Percentiles rank a stretch among this genome's conserved stretches.
phyloP scores from a whole-genome alignment of 345 rosid species.

The Eucalyptus grandis region DNA sequence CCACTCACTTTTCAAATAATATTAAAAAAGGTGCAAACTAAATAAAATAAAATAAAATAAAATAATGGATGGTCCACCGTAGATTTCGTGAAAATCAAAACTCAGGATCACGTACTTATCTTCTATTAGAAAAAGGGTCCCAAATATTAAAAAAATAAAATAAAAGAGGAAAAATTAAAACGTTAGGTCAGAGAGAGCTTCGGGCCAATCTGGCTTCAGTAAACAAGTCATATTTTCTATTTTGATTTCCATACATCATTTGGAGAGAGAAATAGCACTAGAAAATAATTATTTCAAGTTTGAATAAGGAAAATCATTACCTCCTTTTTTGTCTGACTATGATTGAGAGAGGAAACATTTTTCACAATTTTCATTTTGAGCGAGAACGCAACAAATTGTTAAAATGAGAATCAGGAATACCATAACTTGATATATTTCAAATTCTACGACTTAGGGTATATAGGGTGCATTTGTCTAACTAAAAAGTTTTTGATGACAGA shows the following conservation, averaged over 20 bases:
- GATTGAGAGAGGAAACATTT: not conserved
- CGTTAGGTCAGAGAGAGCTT: not conserved
- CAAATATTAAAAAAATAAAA: too few species aligned
- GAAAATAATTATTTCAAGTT: not conserved
- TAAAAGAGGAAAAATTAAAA: not conserved
- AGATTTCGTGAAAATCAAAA: not conserved
- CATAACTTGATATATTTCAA: not conserved
- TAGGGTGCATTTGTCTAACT: rapidly evolving
- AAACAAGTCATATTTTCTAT: not conserved
- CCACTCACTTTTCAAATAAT: not conserved
- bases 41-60: not conserved
- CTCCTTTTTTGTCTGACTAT: not conserved
- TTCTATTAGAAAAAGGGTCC: not conserved
- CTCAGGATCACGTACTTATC: not conserved
- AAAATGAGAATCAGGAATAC: rapidly evolving
- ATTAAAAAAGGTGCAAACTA: not conserved
- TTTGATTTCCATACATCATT: not conserved
- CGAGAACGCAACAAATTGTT: not conserved
- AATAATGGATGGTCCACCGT: not conserved
- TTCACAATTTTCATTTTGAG: not conserved
- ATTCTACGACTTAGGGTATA: rapidly evolving
- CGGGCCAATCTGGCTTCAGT: not conserved
- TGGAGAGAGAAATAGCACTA: not conserved
- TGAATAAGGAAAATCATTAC: not conserved
- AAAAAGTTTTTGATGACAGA: too few species aligned